These are phyloP conservation scores for Arthrobotrys sphaeroides DNA, from an alignment of 2,329 filamentous ascomycete genomes.

Conservation along the genomic window DNA sequence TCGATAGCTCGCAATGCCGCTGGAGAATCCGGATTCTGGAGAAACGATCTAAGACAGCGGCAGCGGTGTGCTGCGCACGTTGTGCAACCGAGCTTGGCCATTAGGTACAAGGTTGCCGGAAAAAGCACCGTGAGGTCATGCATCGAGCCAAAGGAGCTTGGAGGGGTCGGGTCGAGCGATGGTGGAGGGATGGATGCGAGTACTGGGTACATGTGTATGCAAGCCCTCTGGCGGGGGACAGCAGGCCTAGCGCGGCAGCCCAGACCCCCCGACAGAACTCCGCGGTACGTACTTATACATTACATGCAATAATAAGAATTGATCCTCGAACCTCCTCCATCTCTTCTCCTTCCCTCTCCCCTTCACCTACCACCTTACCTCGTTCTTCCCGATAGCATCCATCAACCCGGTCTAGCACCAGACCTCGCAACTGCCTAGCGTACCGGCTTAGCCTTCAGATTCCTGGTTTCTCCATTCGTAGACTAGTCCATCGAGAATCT, in stretches of 20 bases:
- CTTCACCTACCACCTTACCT: background rate
- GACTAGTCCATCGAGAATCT: slow-evolving; percentile 4
- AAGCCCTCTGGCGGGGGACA: slow-evolving; percentile 17
- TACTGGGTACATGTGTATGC: too few species aligned
- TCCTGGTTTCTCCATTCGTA: slow-evolving; percentile 1
- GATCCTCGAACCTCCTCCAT: background rate
- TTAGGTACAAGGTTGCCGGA: slow-evolving; percentile 33
- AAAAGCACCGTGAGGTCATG: slow-evolving; percentile 46
- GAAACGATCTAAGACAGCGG: slow-evolving; percentile 40
- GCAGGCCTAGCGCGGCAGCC: too few species aligned
- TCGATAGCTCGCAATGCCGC: slow-evolving; percentile 11
- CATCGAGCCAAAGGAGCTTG: slow-evolving; percentile 14
- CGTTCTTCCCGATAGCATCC: background rate
- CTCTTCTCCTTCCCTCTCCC: background rate
- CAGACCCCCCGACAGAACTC: too few species aligned
- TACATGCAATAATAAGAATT: slow-evolving; percentile 9
- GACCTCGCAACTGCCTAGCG: background rate
- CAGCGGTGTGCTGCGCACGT: slow-evolving; percentile 39
- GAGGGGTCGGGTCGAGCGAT: background rate
- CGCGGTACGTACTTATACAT: too few species aligned
- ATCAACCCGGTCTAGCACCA: slow-evolving; percentile 17
- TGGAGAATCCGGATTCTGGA: slow-evolving; percentile 6
- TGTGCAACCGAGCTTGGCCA: slow-evolving; percentile 50
- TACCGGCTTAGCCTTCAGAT: background rate
- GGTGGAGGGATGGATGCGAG: slow-evolving; percentile 21